Conservation (phyloP, 805 yeast species). For the Ogataea ganodermae region DNA sequence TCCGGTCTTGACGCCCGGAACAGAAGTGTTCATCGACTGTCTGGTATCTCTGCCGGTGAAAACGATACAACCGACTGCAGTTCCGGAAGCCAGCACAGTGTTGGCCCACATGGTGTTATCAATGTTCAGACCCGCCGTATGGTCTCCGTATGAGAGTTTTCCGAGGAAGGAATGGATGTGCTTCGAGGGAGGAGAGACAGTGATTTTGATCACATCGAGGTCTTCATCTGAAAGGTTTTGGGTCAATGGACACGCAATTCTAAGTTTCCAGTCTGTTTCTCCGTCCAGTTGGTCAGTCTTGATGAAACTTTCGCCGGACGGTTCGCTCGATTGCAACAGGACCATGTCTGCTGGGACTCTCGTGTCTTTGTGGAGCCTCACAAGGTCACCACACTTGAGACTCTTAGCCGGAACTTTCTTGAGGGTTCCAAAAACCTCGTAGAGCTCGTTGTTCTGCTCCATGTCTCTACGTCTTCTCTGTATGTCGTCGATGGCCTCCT, state of each 20-base stretch:
- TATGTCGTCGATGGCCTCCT: constrained; percentile 94
- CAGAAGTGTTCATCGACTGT: constrained; percentile 90
- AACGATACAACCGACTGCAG: constrained; percentile 82
- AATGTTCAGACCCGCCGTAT: constrained; percentile 66
- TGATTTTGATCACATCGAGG: constrained; percentile 55
- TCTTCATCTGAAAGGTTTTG: constrained; percentile 59
- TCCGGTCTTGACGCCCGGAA: constrained; percentile 85
- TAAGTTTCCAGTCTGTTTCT: constrained; percentile 97
- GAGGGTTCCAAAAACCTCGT: constrained; percentile 60
- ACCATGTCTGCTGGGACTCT: constrained; percentile 95
- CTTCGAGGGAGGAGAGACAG: constrained; percentile 80
- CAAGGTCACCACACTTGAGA: constrained; percentile 84
- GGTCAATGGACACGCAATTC: constrained; percentile 74
- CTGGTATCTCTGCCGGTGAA: constrained; percentile 94
- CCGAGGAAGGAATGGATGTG: constrained; percentile 83
- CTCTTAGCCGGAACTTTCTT: constrained; percentile 55
- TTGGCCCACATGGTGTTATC: constrained; percentile 98
- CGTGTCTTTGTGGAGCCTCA: constrained; percentile 73
- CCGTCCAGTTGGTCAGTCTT: constrained; percentile 98
- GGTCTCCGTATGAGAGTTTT: constrained; percentile 58
- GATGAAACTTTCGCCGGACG: constrained; percentile 84
- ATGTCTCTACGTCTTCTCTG: constrained; percentile 86
- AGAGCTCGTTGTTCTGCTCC: constrained; percentile 84
- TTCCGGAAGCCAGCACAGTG: constrained; percentile 93
- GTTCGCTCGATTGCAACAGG: constrained; percentile 78